Evolutionary conservation across 768 basidiomycete genomes (phyloP), one percentile per base, ranked within the genome.

Genomic region (Tylopilus rubrobrunneus): DNA sequence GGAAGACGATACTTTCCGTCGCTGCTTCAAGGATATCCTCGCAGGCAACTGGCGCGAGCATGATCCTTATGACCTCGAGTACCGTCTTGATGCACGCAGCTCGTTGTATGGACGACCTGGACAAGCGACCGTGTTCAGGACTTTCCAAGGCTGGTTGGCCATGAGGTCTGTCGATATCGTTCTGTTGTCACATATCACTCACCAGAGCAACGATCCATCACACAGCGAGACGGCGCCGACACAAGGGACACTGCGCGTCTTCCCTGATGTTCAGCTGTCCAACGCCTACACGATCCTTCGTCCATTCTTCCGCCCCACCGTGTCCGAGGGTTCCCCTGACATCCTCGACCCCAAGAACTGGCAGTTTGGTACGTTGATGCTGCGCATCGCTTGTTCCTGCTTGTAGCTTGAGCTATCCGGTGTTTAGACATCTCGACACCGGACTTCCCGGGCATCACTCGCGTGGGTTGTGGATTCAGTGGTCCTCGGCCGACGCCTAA

Each of bases 131-230:
- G 74, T 81, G 7, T 81, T 83, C 63, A 72, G 80, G 48, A 82
- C 84, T 3, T 90, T 85, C 73, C 88, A 89, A 61, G 87, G 87
- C n/a, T 90, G 87, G 88, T 66, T 87, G 14, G 77, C 86, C 2
- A 74, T 86, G 74, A 84, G 82, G 83, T 86, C 43, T 4, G 62
- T 52, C 49, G 53, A 17, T 49, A 56, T 17, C 56, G 17, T 14
- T 27, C 28, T 36, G 23, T 31, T 7, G 12, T 48, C 6, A 9
- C 2, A 28, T 15, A 17, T n/a, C 31, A 10, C 25, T 43, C 46
- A 42, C 21, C 8, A 15, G 40, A n/a, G 2, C n/a, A 11, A 44
- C 1, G 11, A 27, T 37, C 17, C 6, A 25, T 21, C 49, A 31
- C 41, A 49, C 49, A 84, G 81, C 56, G 80, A 86, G 60, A 89